Base-by-base conservation (phyloP, 208 protist genomes). In the Leishmania gerbilli region DNA sequence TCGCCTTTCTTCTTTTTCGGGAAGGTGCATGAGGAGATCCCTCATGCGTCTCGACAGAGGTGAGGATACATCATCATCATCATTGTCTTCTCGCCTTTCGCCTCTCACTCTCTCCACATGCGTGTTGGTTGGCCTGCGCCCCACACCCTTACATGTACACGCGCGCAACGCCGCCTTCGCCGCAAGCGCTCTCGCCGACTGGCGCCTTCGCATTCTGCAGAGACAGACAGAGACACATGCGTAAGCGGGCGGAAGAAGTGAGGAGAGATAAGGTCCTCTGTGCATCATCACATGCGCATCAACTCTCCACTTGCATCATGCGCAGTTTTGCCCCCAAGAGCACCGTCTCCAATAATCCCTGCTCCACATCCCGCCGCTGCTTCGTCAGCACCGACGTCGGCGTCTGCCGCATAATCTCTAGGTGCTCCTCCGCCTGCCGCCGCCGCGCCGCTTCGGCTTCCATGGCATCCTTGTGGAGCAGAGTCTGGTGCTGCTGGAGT, bases 321-420 rank as follows among this genome's bases (percentile, higher is more conserved):
- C 74, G 78, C 78, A 79, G 45, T 65, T 82, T 86, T 24, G 67
- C 67, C 17, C 85, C 78, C 51, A 90, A 83, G n/a, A 96, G 51
- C 37, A 93, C 87, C 15, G 86, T 89, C 77, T 88, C 84, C 49
- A 92, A 74, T 49, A 96, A 76, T 3, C 92, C 90, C 49, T 89
- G 79, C 79, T 94, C 92, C 27, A 96, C 82, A 69, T 92, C 85
- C 7, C 86, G 78, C 19, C 92, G 86, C 79, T 96, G 90, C 74
- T 85, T 84, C 64, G 89, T 88, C 64, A 96, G 72, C 68, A 92
- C 72, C n/a, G 92, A 93, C 19, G 72, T 82, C 9, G 77, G 80
- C 19, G 55, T 58, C 15, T 83, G 80, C 4, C 78, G 72, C 27
- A 56, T 74, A 51, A 83, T 40, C 56, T 77, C 76, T 31, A 81